Conservation (phyloP, 2,329 filamentous ascomycete species). For the Apiospora hydei region DNA sequence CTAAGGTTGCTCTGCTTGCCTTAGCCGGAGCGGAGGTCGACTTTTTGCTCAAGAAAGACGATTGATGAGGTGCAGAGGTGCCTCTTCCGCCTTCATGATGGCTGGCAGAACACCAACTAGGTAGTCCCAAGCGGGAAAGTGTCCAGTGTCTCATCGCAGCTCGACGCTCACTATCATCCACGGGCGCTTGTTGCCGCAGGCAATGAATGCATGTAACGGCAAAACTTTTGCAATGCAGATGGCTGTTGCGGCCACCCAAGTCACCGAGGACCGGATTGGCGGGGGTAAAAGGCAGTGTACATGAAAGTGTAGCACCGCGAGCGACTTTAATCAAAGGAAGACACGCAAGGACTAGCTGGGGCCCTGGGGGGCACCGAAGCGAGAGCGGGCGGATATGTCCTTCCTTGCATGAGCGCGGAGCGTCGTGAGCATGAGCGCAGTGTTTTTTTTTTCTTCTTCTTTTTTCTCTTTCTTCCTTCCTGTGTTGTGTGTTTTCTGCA, state of each 20-base stretch:
- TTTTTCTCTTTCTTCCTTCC: not conserved
- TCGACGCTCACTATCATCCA: not conserved
- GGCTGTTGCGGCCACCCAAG: not conserved
- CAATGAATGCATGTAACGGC: not conserved
- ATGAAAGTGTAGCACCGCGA: not conserved
- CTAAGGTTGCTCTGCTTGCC: not conserved
- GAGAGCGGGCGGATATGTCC: conserved; percentile 12
- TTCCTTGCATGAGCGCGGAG: conserved; percentile 23
- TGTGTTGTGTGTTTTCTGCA: conserved; percentile 25
- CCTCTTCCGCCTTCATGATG: not conserved
- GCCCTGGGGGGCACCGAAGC: not conserved
- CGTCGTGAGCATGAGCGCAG: conserved; percentile 18
- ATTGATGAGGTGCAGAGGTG: conserved; percentile 1
- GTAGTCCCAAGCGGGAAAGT: not conserved
- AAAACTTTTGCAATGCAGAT: not conserved
- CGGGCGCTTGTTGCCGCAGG: not conserved
- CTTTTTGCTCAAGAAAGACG: not conserved
- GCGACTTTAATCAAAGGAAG: not conserved
- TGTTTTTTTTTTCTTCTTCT: conserved; percentile 23
- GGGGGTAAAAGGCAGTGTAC: conserved; percentile 18
- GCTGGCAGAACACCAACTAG: not conserved
- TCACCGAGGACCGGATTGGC: not conserved
- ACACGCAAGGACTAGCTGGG: not conserved
- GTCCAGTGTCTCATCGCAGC: not conserved
- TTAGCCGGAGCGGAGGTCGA: conserved; percentile 17